Conservation (phyloP, 1,139 yeast species). For the Pichia sp. region DNA sequence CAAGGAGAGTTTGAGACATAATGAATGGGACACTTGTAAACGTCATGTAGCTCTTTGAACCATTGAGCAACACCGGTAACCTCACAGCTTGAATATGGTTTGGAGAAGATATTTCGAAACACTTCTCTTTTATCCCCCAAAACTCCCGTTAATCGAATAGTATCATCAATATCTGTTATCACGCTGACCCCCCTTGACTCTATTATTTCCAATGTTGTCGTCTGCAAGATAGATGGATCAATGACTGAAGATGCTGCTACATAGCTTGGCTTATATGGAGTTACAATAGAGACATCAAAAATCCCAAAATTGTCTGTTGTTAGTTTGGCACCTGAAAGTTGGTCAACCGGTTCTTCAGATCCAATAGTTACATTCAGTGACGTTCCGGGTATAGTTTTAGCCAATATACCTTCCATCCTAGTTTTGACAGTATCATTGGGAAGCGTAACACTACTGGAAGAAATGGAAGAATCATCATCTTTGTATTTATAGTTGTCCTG, state of each 20-base stretch:
- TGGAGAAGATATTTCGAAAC: constrained; percentile 69
- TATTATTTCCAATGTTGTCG: constrained; percentile 43
- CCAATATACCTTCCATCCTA: constrained; percentile 57
- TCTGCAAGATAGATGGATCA: constrained; percentile 45
- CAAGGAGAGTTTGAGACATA: constrained; percentile 96
- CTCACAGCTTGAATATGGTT: constrained; percentile 58
- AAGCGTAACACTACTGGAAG: constrained; percentile 16
- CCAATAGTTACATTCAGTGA: constrained; percentile 51
- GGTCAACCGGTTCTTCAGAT: constrained; percentile 34
- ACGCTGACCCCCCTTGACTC: constrained; percentile 57
- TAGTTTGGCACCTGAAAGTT: constrained; percentile 31
- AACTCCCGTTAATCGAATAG: constrained; percentile 86
- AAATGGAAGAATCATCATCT: constrained; percentile 23
- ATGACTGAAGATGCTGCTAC: constrained; percentile 40
- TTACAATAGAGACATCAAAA: constrained; percentile 45
- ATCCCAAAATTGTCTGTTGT: constrained; percentile 59
- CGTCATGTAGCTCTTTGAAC: constrained; percentile 44
- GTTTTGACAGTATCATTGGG: constrained; percentile 44
- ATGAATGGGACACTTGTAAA: constrained; percentile 48
- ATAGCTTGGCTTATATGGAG: constrained; percentile 52
- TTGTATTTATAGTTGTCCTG: constrained; percentile 22
- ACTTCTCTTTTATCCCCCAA: constrained; percentile 80
- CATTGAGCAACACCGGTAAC: constrained; percentile 72
- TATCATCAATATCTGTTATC: constrained; percentile 92
- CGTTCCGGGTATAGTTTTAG: constrained; percentile 51